Base-by-base conservation (phyloP, 202 grass and related monocot species). In the Schoenoplectus triqueter region DNA sequence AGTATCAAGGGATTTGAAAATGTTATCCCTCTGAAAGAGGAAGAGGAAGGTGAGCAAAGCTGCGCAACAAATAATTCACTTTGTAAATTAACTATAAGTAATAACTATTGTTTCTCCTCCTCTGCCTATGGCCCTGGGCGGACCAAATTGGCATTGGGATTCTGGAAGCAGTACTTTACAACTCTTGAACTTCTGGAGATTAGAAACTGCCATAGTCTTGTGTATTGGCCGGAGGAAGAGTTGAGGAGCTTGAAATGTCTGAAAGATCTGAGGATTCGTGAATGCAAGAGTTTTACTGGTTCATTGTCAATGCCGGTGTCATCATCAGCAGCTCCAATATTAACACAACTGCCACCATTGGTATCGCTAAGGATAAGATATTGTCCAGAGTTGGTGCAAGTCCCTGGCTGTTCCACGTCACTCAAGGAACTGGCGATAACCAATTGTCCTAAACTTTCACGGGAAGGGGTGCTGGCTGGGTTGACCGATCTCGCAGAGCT, bases 191-290 rank as follows among this genome's bases (percentile, higher is more conserved):
- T n/a, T 59, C 15, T 59, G 55, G 1, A 15, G 11, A 59, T 59
- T 15, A 0, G 4, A 11, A 3, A 14, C 15, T 59, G 55, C 55
- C 11, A 59, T n/a, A 15, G 0, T 2, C 69, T 88, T 22, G 17
- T 80, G 2, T 17, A 64, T 80, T 90, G 73, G 86, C 82, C 75
- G 21, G 75, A 85, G 8, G 66, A 85, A n/a, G 82, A 69, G 77
- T 31, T 88, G 0, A 66, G 52, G 49, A 56, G 4, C 78, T 18
- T 91, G 78, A 42, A 49, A 59, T 86, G n/a, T 47, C 60, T 91
- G 77, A 78, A 21, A 80, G 65, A 0, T 0, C 22, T 90, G 48
- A 0, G 0, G 0, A 66, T 90, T 15, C 0, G 0, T 0, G 0
- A 0, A 0, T 87, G 71, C 50, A 14, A 0, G 0, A 49, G 64